Evolutionary conservation across 2,329 filamentous ascomycete species (phyloP), one percentile per base, ranked within the genome.

Genomic region (Colletotrichum siamense): DNA sequence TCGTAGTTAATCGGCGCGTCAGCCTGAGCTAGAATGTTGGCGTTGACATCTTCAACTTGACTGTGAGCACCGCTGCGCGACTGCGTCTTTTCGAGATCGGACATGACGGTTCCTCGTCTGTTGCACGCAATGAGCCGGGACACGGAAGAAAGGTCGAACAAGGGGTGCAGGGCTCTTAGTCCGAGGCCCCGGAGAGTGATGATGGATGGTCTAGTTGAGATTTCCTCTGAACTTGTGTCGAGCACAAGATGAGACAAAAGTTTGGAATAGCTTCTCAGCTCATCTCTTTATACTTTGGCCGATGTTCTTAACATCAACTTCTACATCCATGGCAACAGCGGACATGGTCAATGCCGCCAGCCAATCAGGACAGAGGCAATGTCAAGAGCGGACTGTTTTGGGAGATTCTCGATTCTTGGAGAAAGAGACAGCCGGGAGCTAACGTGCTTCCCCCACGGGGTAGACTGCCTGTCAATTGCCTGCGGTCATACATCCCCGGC

Each of bases 1-100:
- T 82, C 84, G 67, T 85, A 85, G 28, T 63, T 62, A 36, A 77
- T 77, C 9, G 59, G 69, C 10, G 69, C 69, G 24, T 71, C 61
- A 3, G 69, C 61, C 26, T 34, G 68, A 2, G 68, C 68, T 26
- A 70, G 3, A 6, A 63, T 39, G 18, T 49, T 39, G 4, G 34
- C n/a, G 6, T 52, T 49, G 2, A 49, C 68, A 52, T 70, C 57
- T 22, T 70, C 68, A 10, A 70, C 55, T 7, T 70, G 68, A 6
- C 57, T 63, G 28, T 70, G 68, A 12, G 57, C 62, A 49, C 24
- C 68, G 26, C 34, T 63, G 4, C 36, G 55, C 6, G 68, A 70
- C 16, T 22, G 13, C 6, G 32, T 26, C 57, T 70, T 70, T 13
- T 70, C 68, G 5, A 63, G 26, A 9, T 34, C 57, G 8, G 36